Percentiles rank a stretch among this genome's conserved stretches.
These are phyloP conservation scores for Suillus bovinus DNA, from an alignment of 768 basidiomycete species.

Conservation along the genomic window DNA sequence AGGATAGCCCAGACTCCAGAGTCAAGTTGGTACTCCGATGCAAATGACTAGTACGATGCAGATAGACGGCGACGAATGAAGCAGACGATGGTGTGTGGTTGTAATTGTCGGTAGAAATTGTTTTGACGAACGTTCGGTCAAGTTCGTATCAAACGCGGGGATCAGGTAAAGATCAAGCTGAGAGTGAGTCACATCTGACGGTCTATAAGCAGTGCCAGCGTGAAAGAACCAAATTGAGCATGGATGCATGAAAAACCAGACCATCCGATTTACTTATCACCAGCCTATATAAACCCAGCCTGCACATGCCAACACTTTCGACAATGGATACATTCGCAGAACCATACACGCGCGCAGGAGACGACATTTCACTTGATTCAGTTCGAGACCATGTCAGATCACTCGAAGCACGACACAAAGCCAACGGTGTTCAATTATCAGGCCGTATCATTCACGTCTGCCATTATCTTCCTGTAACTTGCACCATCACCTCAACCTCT, in stretches of 20 bases:
- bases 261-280: not conserved
- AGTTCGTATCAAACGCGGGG: not conserved
- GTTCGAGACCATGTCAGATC: slow-evolving; percentile 70
- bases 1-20: not conserved
- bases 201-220: too few species aligned
- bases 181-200: too few species aligned
- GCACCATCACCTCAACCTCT: slow-evolving; percentile 48
- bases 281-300: not conserved
- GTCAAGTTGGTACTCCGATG: not conserved
- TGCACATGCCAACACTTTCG: too few species aligned
- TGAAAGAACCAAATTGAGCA: not conserved
- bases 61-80: not conserved
- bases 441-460: slow-evolving; percentile 92
- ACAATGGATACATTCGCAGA: slow-evolving; percentile 74
- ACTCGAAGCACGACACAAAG: slow-evolving; percentile 72
- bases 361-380: slow-evolving; percentile 68
- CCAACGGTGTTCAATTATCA: slow-evolving; percentile 71
- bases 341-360: slow-evolving; percentile 63
- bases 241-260: not conserved
- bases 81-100: not conserved
- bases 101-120: too few species aligned
- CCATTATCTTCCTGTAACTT: slow-evolving; percentile 83
- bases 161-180: not conserved
- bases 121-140: not conserved
- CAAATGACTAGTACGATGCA: not conserved